phyloP scores from a whole-genome alignment of 1,139 yeast species.

The Meyerozyma guilliermondii region DNA sequence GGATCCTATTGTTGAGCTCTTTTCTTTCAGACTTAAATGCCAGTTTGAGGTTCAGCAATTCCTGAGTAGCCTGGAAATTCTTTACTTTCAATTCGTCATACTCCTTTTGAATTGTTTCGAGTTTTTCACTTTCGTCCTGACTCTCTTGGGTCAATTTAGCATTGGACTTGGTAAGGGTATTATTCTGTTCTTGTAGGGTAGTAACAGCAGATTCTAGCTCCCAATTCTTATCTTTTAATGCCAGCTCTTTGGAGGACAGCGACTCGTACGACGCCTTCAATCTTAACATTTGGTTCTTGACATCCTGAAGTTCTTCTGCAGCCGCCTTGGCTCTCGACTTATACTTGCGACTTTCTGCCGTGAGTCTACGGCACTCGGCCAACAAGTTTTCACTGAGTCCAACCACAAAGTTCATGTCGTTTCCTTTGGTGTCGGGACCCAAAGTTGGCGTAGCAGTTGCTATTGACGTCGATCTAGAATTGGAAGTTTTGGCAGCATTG shows the following conservation, averaged over 20 bases:
- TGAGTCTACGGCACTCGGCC: slow-evolving; percentile 72
- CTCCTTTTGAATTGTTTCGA: slow-evolving; percentile 14
- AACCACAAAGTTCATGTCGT: slow-evolving; percentile 76
- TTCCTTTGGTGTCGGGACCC: slow-evolving; percentile 46
- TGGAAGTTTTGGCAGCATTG: slow-evolving; percentile 2
- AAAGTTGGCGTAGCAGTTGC: slow-evolving; percentile 27
- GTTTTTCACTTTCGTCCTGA: slow-evolving; percentile 28
- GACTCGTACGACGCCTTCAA: slow-evolving; percentile 28
- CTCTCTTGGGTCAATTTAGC: slow-evolving; percentile 26
- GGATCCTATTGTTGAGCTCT: slow-evolving; percentile 46
- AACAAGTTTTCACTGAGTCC: slow-evolving; percentile 78
- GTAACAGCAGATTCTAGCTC: slow-evolving; percentile 61
- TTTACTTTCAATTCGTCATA: slow-evolving; percentile 18
- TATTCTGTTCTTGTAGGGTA: slow-evolving; percentile 43
- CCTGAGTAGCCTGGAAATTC: slow-evolving; percentile 26
- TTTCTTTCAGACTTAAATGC: slow-evolving; percentile 35
- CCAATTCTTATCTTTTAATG: slow-evolving; percentile 71
- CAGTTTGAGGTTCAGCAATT: slow-evolving; percentile 28
- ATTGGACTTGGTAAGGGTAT: slow-evolving; percentile 20
- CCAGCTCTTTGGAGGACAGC: slow-evolving; percentile 36
- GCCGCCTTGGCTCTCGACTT: slow-evolving; percentile 37
- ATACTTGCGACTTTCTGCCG: slow-evolving; percentile 59
- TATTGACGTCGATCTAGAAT: slow-evolving; percentile 9
- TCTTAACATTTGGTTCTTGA: slow-evolving; percentile 32
- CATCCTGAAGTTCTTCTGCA: slow-evolving; percentile 34